Evolutionary conservation across 805 yeast genomes (phyloP), one percentile per base, ranked within the genome.

Genomic region (Candida michaelii): DNA sequence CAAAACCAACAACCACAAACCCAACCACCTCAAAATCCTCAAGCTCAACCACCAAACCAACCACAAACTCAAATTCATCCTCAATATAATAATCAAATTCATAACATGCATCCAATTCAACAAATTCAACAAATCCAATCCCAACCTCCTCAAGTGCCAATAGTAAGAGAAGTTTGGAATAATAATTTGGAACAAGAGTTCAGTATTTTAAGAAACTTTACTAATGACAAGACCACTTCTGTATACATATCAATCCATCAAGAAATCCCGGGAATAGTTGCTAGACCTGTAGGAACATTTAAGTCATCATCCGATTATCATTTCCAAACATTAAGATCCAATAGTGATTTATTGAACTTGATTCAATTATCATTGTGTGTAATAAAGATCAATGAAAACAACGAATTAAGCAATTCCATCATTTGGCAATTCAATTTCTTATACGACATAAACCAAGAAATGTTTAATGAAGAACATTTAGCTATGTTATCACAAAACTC

Each of bases 381-480:
- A 3, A 61, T 66, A 13, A 69, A 68, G 47, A 53, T 67, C 29
- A 46, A 49, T 27, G 59, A 58, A 48, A 56, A 62, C 36, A 60
- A 62, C 46, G 72, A 66, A 47, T 50, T 63, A 35, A 95, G 95
- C 18, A 70, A 89, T 31, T 82, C 95, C 0, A 63, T 89, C 17
- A 88, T 97, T n/a, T 93, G 97, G 97, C 97, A 91, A 61, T 90
- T 93, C 69, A 93, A 93, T 63, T 89, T 93, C 69, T 73, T 76
- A 51, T 93, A 89, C 63, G 90, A 86, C 62, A 66, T 86, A 27
- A 71, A 76, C 29, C 69, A 73, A 25, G 93, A 89, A 57, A 91
- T 93, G 97, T 87, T 81, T 51, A 84, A 91, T 16, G 80, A 80
- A 42, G 98, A 90, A 53, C 87, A 91, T 14, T 73, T 89, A 42